These are phyloP conservation scores for Microsporum ferrugineum DNA, from an alignment of 2,329 filamentous ascomycete species.

Conservation along the genomic window DNA sequence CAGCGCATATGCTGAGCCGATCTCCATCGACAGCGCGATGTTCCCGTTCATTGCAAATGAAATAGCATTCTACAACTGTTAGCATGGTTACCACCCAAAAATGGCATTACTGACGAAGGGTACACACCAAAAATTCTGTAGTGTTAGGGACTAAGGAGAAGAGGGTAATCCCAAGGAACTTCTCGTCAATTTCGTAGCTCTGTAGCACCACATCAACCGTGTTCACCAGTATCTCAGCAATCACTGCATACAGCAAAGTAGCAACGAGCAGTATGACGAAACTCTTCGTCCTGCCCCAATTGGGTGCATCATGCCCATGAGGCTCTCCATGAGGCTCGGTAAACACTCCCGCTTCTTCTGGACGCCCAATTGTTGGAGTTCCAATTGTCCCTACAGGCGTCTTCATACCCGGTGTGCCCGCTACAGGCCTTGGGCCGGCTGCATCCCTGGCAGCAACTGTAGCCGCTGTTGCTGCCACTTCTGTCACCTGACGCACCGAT, in stretches of 20 bases:
- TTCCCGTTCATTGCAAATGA: conserved; percentile 99
- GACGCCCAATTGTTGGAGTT: conserved; percentile 25
- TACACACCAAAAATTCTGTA: conserved; percentile 80
- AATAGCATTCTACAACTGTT: conserved; percentile 64
- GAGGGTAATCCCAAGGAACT: conserved; percentile 91
- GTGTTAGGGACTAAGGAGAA: conserved; percentile 97
- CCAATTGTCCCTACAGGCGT: conserved; percentile 27
- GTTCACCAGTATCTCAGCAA: conserved; percentile 92
- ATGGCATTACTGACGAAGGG: neutral
- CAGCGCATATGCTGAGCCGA: conserved; percentile 89
- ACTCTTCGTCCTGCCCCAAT: conserved; percentile 91
- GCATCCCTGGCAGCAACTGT: conserved; percentile 76
- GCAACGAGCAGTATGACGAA: conserved; percentile 77
- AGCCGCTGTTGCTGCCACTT: conserved; percentile 85
- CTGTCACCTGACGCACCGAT: conserved; percentile 75
- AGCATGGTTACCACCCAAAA: neutral
- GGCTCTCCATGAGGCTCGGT: conserved; percentile 33
- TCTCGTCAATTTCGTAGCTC: conserved; percentile 85
- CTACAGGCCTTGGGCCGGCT: conserved; percentile 41
- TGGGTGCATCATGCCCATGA: conserved; percentile 84
- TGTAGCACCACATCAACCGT: conserved; percentile 94
- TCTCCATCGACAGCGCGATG: conserved; percentile 97
- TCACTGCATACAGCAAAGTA: conserved; percentile 86
- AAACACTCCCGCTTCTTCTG: conserved; percentile 31
- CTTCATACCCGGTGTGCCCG: conserved; percentile 25